Evolutionary conservation across 768 basidiomycete genomes (phyloP).

Genomic region (Rhodocollybia butyracea): DNA sequence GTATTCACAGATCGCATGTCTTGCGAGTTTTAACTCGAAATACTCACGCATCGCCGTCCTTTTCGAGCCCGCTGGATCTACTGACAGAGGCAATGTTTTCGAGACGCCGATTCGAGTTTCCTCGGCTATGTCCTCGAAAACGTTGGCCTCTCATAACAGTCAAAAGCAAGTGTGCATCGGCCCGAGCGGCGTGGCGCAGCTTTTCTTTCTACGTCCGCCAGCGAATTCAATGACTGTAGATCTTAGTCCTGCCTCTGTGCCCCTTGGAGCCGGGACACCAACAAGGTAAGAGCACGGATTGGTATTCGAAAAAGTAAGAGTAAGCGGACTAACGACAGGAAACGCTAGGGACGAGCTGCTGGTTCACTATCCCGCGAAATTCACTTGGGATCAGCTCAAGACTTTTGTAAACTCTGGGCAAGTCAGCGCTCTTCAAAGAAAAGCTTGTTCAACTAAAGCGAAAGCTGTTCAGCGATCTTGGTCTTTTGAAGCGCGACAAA

Average conservation of each 20-base stretch:
- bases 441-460: neutral
- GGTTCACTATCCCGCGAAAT: constrained; percentile 67
- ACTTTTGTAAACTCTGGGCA: constrained; percentile 72
- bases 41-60: constrained; percentile 72
- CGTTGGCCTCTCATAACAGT: neutral
- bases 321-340: no score
- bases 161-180: neutral
- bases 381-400: constrained; percentile 75
- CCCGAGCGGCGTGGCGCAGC: neutral
- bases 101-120: constrained; percentile 38
- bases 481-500: constrained; percentile 72
- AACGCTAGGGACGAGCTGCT: constrained; percentile 60
- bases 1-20: constrained; percentile 21
- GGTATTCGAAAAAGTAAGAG: no score
- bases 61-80: constrained; percentile 71
- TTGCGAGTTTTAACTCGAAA: neutral
- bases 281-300: no score
- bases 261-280: constrained; percentile 58
- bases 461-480: constrained; percentile 59
- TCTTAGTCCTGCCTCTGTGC: constrained; percentile 21
- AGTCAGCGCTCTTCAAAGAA: neutral
- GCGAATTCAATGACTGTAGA: neutral
- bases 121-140: neutral
- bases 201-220: neutral
- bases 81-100: constrained; percentile 71